A percentile compares a stretch with the other conserved stretches of the same genome.
phyloP scores from a whole-genome alignment of 495 filamentous ascomycete genomes.

The Penicillium cinerascens region DNA sequence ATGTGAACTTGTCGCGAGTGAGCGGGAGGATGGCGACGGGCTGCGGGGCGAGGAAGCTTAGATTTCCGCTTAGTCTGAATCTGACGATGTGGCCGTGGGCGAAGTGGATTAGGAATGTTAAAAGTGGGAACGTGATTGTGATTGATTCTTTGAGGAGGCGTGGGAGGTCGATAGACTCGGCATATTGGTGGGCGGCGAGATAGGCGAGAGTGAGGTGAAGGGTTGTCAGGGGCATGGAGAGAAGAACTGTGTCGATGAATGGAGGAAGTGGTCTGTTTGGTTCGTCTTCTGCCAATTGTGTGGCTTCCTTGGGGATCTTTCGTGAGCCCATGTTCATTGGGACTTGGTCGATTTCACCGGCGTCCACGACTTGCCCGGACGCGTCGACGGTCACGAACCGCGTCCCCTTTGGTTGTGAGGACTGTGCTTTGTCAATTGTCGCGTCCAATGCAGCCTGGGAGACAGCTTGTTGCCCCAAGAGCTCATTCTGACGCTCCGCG shows the following conservation, averaged over 20 bases:
- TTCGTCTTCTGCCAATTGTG: constrained; percentile 9
- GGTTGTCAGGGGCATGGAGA: constrained; percentile 66
- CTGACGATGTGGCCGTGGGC: constrained; percentile 44
- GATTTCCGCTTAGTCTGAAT: constrained; percentile 15
- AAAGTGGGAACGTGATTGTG: constrained; percentile 36
- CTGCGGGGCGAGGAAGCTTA: constrained; percentile 11
- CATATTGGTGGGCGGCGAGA: constrained; percentile 89
- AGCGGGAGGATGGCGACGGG: constrained; percentile 28
- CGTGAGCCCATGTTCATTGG: constrained; percentile 2
- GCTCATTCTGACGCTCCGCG: constrained; percentile 42
- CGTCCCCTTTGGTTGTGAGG: constrained; percentile 20
- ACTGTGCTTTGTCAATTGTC: constrained; percentile 2
- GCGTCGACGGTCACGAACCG: constrained; percentile 39
- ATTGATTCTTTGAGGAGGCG: constrained; percentile 48
- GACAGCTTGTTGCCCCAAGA: constrained; percentile 16
- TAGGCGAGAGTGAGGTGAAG: constrained; percentile 86
- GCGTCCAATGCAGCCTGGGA: neutral
- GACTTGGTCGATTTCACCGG: constrained; percentile 19
- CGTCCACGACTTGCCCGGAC: constrained; percentile 32
- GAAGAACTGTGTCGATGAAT: constrained; percentile 46
- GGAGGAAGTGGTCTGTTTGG: constrained; percentile 32
- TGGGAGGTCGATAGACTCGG: constrained; percentile 59
- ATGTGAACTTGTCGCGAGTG: constrained; percentile 26
- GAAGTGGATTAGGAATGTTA: constrained; percentile 44
- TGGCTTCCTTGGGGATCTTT: constrained; percentile 1